A percentile compares a stretch with the other conserved stretches of the same genome.
These are phyloP conservation scores for Penicillium nordicum DNA, from an alignment of 2,329 filamentous ascomycete genomes.

Conservation along the genomic window DNA sequence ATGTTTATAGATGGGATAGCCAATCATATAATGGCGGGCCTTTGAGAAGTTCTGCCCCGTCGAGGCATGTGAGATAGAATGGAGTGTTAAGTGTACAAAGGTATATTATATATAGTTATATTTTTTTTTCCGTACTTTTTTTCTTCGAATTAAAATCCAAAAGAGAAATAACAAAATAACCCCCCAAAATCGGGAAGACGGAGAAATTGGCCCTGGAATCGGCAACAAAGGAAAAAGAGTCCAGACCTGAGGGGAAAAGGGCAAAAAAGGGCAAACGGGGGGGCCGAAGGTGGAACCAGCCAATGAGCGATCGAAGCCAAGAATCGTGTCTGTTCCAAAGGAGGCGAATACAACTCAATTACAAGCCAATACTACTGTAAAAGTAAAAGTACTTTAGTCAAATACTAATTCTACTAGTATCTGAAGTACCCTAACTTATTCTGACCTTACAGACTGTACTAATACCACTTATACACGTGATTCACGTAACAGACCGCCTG, in stretches of 20 bases:
- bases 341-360: neutral
- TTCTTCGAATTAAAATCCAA: neutral
- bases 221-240: neutral
- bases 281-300: neutral
- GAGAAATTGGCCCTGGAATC: neutral
- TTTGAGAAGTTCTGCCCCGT: neutral
- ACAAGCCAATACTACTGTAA: neutral
- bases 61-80: constrained; percentile 1
- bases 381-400: neutral
- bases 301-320: neutral
- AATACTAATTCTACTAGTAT: neutral
- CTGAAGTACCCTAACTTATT: neutral
- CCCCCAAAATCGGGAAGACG: neutral
- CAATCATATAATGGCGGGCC: neutral
- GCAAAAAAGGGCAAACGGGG: constrained; percentile 2
- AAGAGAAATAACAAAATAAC: neutral
- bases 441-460: neutral
- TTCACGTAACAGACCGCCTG: constrained; percentile 20
- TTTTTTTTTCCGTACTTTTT: neutral
- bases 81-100: neutral
- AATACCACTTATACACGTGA: constrained; percentile 25
- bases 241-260: constrained; percentile 8
- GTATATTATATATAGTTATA: too few species aligned
- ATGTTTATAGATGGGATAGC: neutral
- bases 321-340: neutral